phyloP scores from a whole-genome alignment of 768 basidiomycete genomes.

The Cyclocybe aegerita region DNA sequence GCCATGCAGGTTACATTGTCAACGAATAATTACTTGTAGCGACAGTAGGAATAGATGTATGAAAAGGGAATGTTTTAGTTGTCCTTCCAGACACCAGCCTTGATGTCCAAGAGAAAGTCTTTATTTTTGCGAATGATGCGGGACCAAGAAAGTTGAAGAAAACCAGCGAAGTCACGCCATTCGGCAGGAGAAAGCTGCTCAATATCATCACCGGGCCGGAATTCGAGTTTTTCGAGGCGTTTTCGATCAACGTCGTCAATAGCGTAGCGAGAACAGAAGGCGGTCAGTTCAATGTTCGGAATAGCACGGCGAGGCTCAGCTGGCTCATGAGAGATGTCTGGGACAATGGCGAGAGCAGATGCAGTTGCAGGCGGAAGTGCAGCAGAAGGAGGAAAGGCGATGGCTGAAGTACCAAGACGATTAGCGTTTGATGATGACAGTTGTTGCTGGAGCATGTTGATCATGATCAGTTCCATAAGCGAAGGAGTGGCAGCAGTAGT shows the following conservation, averaged over 20 bases:
- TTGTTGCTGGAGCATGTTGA: conserved; percentile 3
- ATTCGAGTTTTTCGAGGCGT: conserved; percentile 7
- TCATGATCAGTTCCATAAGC: neutral
- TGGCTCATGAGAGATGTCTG: neutral
- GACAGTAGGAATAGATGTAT: neutral
- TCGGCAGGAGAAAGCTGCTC: conserved; percentile 1
- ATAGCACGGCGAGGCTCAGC: neutral
- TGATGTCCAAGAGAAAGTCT: neutral
- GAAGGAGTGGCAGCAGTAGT: neutral
- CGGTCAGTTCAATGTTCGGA: conserved; percentile 2
- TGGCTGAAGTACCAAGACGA: neutral
- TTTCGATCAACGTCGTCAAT: conserved; percentile 2
- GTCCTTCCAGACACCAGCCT: neutral
- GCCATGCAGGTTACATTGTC: conserved; percentile 17
- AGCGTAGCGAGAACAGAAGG: conserved; percentile 2
- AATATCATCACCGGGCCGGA: conserved; percentile 6
- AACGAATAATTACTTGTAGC: neutral
- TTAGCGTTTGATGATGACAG: neutral
- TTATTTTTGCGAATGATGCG: conserved; percentile 4
- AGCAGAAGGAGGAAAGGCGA: neutral
- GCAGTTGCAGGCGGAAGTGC: neutral
- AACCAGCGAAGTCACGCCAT: conserved; percentile 4
- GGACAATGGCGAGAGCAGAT: neutral
- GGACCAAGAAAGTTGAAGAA: conserved; percentile 5
- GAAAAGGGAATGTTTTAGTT: neutral